These are phyloP conservation scores for Saccharomyces paradoxus DNA, from an alignment of 805 yeast species.

Conservation along the genomic window DNA sequence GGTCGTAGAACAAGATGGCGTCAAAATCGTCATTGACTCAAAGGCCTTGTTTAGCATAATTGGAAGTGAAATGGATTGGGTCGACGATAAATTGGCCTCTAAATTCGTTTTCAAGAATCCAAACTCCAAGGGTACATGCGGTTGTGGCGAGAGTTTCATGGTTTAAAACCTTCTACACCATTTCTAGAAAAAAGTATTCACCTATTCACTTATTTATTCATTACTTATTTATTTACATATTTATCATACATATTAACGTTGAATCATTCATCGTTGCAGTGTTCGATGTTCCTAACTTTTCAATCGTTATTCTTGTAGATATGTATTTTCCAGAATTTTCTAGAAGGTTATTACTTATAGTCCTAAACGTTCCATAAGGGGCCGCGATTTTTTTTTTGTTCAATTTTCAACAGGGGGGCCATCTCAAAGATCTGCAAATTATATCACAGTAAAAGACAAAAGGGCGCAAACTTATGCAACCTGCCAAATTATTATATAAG, in stretches of 20 bases:
- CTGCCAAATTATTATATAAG: neutral
- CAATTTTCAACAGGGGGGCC: neutral
- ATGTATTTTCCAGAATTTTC: constrained; percentile 6
- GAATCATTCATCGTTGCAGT: too few species aligned
- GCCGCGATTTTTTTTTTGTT: neutral
- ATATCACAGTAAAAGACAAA: neutral
- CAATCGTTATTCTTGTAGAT: neutral
- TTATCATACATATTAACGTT: neutral
- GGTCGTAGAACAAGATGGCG: constrained; percentile 85
- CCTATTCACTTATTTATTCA: constrained; percentile 8
- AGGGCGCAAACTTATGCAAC: neutral
- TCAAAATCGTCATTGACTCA: constrained; percentile 85
- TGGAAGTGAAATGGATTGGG: constrained; percentile 98
- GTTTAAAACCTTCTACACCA: constrained; percentile 38
- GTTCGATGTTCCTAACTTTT: neutral
- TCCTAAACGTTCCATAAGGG: neutral
- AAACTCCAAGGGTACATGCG: constrained; percentile 95
- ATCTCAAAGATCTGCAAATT: neutral
- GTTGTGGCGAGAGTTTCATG: constrained; percentile 98
- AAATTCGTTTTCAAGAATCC: constrained; percentile 92
- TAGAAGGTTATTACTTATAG: constrained; percentile 1
- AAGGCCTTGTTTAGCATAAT: constrained; percentile 92
- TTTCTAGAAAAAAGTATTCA: neutral
- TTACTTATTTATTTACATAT: constrained; percentile 5
- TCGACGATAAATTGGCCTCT: constrained; percentile 82